phyloP scores from a whole-genome alignment of 2,329 filamentous ascomycete species.

The Penicillium polonicum region DNA sequence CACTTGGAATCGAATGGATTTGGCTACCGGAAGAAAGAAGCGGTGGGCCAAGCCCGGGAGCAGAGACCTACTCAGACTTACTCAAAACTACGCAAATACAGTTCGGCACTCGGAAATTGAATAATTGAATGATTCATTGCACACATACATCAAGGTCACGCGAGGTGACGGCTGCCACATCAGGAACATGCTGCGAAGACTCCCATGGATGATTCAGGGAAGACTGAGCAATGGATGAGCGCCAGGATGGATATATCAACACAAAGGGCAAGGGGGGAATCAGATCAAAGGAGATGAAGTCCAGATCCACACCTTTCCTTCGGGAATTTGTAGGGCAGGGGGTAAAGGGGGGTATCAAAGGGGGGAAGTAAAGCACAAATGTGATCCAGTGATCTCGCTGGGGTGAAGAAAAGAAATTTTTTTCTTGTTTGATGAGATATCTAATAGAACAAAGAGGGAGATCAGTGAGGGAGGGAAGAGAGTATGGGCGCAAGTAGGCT shows the following conservation, averaged over 20 bases:
- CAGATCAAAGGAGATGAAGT: neutral
- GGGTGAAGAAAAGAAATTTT: slow-evolving; percentile 14
- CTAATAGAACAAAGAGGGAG: slow-evolving; percentile 13
- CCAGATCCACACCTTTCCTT: slow-evolving; percentile 1
- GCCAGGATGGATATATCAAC: slow-evolving; percentile 25
- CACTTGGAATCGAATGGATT: neutral
- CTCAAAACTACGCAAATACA: neutral
- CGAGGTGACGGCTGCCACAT: slow-evolving; percentile 39
- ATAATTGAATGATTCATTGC: slow-evolving; percentile 12
- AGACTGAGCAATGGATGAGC: slow-evolving; percentile 28
- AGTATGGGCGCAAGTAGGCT: slow-evolving; percentile 12
- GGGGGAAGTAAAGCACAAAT: slow-evolving; percentile 10
- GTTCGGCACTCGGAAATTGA: neutral
- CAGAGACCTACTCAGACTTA: neutral
- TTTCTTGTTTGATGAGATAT: slow-evolving; percentile 18
- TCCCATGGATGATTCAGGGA: neutral
- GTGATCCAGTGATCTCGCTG: slow-evolving; percentile 11
- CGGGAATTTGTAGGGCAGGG: neutral
- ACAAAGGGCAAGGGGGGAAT: slow-evolving; percentile 10
- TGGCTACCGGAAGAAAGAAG: neutral
- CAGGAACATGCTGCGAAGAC: slow-evolving; percentile 13
- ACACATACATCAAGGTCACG: slow-evolving; percentile 29
- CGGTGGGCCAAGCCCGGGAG: neutral
- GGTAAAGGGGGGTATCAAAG: slow-evolving; percentile 16
- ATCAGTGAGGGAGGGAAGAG: neutral